phyloP scores from a whole-genome alignment of 2,329 filamentous ascomycete genomes.

The Cercospora canescens region DNA sequence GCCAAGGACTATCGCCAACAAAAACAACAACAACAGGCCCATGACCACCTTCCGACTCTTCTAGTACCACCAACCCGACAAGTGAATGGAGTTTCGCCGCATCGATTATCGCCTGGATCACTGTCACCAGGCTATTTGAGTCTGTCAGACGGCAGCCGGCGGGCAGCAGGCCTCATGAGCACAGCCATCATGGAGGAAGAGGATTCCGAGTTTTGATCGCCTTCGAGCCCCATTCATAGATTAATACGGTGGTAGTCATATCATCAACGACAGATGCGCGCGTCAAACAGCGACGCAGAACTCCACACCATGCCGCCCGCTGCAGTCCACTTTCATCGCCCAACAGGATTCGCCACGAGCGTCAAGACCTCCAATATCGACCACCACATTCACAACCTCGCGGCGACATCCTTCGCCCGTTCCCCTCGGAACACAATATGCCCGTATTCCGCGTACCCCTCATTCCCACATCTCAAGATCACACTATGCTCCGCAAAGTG shows the following conservation, averaged over 20 bases:
- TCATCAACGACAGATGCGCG: neutral
- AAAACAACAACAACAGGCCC: conserved; percentile 28
- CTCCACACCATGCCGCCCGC: too few relatives aligned
- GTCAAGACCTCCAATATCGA: too few relatives aligned
- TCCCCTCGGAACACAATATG: neutral
- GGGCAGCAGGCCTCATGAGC: conserved; percentile 55
- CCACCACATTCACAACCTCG: neutral
- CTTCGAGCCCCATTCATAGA: neutral
- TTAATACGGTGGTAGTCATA: too few relatives aligned
- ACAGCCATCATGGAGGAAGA: conserved; percentile 74
- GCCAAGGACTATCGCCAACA: conserved; percentile 36
- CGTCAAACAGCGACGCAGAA: neutral
- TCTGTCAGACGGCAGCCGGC: conserved; percentile 33
- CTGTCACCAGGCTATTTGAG: conserved; percentile 26
- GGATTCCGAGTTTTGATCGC: conserved; percentile 51
- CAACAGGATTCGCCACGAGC: too few relatives aligned
- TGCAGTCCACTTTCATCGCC: too few relatives aligned
- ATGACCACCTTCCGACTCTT: conserved; percentile 12
- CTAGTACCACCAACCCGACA: neutral
- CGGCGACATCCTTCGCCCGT: neutral
- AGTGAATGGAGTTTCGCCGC: conserved; percentile 9
- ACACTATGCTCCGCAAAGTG: conserved; percentile 15
- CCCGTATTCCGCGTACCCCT: conserved; percentile 13
- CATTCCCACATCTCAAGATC: conserved; percentile 17
- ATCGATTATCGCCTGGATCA: conserved; percentile 19